Base-by-base conservation (phyloP, 1,139 yeast genomes). In the Hyphopichia khmerensis region DNA sequence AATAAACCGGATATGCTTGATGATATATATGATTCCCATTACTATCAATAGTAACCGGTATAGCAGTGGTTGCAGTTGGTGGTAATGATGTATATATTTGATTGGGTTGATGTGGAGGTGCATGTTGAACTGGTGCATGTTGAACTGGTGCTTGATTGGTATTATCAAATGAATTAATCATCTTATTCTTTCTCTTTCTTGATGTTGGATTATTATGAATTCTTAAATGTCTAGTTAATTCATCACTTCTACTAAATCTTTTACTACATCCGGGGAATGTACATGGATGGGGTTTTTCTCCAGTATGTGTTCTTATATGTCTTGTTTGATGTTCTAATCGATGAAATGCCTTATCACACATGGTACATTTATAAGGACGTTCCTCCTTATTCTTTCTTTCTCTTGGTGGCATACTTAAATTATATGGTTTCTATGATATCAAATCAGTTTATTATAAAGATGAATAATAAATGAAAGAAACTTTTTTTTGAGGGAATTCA, bases 241-340 rank as follows among this genome's bases (percentile, higher is more conserved):
- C 98, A 62, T 91, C 98, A 39, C 90, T 81, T 45, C 98, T 74
- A 41, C 93, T 82, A 58, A 91, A 91, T 47, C 86, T 79, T 64
- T 91, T 91, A 45, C 78, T 69, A 64, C 98, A 91, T 1, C 95
- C 95, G 0, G 95, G 95, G 55, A 79, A 89, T 8, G 85, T 77
- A 63, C 98, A 91, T 37, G 81, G 82, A 58, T 90, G 96, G 17
- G 97, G 96, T 60, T 89, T 87, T 59, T 90, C 97, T 30, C 98
- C 98, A 0, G 98, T 91, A 60, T 91, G 98, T 6, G 97, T 91
- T 48, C 97, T 72, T 41, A 91, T 87, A 60, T 91, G 98, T 55
- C 98, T 79, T 16, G 96, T 90, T 60, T 89, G 96, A 64, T 91
- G 98, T 62, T 91, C 98, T 39, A 90, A 69, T 39, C 98, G 75